Evolutionary conservation across 2,329 filamentous ascomycete species (phyloP).

Genomic region (Hymenoscyphus linearis): DNA sequence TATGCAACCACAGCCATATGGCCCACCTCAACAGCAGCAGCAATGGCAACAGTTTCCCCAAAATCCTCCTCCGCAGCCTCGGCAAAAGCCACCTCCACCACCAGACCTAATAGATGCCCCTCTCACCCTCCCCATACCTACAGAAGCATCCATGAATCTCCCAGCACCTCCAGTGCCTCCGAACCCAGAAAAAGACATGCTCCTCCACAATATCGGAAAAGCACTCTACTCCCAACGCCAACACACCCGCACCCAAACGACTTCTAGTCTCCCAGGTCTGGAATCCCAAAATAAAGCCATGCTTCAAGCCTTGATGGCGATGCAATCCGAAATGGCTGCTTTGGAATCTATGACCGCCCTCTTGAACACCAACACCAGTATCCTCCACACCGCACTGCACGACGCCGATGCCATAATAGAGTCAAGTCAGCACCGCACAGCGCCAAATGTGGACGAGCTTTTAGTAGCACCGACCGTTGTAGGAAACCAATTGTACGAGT

Average conservation of each 20-base stretch:
- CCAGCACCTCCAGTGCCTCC: constrained; percentile 83
- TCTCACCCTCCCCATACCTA: constrained; percentile 45
- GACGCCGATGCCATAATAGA: constrained; percentile 76
- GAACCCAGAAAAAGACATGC: constrained; percentile 90
- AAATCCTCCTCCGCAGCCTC: constrained; percentile 32
- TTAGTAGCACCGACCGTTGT: constrained; percentile 92
- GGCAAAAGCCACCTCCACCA: constrained; percentile 31
- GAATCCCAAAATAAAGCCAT: constrained; percentile 76
- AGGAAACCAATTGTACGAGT: constrained; percentile 82
- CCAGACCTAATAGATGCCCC: constrained; percentile 51
- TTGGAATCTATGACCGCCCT: constrained; percentile 66
- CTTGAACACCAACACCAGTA: constrained; percentile 69
- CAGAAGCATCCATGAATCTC: constrained; percentile 39
- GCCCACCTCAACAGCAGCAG: constrained; percentile 15
- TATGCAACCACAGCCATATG: constrained; percentile 17
- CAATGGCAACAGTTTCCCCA: constrained; percentile 29
- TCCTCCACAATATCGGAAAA: constrained; percentile 70
- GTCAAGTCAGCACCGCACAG: constrained; percentile 60
- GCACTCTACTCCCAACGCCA: constrained; percentile 65
- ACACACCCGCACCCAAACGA: constrained; percentile 65
- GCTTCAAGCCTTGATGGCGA: constrained; percentile 57
- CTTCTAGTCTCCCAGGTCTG: constrained; percentile 68
- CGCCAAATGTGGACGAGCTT: constrained; percentile 81
- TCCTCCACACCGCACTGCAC: constrained; percentile 70
- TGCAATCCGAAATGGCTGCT: constrained; percentile 69